A percentile compares a stretch with the other conserved stretches of the same genome.
These are phyloP conservation scores for Myxozyma geophila DNA, from an alignment of 805 yeast genomes.

Conservation along the genomic window DNA sequence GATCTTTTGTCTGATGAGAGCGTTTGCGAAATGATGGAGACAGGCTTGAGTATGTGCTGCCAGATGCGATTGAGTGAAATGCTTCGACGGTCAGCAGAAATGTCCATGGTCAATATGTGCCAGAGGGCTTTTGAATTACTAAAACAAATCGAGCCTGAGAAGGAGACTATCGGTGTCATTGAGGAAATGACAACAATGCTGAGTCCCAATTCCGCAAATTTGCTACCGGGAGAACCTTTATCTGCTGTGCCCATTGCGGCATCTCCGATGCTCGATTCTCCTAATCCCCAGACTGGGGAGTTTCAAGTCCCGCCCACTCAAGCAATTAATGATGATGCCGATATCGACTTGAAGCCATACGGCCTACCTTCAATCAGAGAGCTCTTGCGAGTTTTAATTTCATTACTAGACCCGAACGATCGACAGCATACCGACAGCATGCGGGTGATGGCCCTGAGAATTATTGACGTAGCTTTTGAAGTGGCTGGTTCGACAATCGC, in stretches of 20 bases:
- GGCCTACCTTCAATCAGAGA: slow-evolving; percentile 79
- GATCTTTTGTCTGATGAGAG: slow-evolving; percentile 75
- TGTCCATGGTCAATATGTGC: slow-evolving; percentile 72
- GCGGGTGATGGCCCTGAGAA: slow-evolving; percentile 76
- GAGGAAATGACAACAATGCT: slow-evolving; percentile 46
- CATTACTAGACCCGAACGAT: slow-evolving; percentile 82
- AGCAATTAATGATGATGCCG: slow-evolving; percentile 23
- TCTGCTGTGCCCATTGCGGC: slow-evolving; percentile 26
- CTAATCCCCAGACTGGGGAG: slow-evolving; percentile 25
- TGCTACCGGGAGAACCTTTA: slow-evolving; percentile 59
- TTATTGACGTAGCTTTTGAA: slow-evolving; percentile 80
- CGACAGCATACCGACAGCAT: slow-evolving; percentile 86
- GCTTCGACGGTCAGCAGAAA: slow-evolving; percentile 84
- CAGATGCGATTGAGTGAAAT: slow-evolving; percentile 91
- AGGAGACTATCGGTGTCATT: slow-evolving; percentile 41
- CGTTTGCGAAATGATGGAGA: slow-evolving; percentile 85
- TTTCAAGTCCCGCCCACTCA: slow-evolving; percentile 21
- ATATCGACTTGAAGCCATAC: slow-evolving; percentile 50
- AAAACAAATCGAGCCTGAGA: slow-evolving; percentile 56
- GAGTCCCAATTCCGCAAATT: slow-evolving; percentile 52
- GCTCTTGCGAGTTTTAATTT: slow-evolving; percentile 72
- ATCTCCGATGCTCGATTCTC: slow-evolving; percentile 22
- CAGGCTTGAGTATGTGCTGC: slow-evolving; percentile 88
- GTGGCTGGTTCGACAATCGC: slow-evolving; percentile 70
- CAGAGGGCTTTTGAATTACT: slow-evolving; percentile 68